These are phyloP conservation scores for Lipomyces starkeyi DNA, from an alignment of 805 yeast genomes.

Conservation along the genomic window DNA sequence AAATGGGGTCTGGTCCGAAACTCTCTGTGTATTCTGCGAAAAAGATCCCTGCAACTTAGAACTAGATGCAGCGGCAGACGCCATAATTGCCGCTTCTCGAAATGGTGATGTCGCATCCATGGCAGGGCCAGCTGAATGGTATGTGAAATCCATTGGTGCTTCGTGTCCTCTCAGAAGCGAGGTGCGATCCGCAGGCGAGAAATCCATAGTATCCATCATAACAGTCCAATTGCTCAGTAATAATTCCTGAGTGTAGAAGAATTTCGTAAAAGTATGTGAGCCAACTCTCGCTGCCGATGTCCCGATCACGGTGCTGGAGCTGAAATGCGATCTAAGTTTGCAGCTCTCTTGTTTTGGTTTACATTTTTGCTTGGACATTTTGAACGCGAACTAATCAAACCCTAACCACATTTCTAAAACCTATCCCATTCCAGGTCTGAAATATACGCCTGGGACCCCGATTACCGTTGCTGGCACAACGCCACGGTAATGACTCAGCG, in stretches of 20 bases:
- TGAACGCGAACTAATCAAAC: too few species aligned
- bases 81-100: not conserved
- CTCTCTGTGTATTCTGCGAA: slow-evolving; percentile 8
- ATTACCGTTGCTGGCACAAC: too few species aligned
- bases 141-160: slow-evolving; percentile 34
- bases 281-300: not conserved
- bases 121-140: slow-evolving; percentile 25
- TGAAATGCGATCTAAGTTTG: too few species aligned
- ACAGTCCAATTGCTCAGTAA: not conserved
- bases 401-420: too few species aligned
- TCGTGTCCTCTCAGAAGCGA: slow-evolving; percentile 24
- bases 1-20: slow-evolving; percentile 9
- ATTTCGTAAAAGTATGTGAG: not conserved
- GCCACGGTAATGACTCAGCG: too few species aligned
- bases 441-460: too few species aligned
- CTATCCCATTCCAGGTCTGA: too few species aligned
- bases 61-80: slow-evolving; percentile 19
- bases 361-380: too few species aligned
- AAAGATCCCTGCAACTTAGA: slow-evolving; percentile 6
- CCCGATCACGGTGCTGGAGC: too few species aligned
- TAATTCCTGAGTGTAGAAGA: not conserved
- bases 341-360: too few species aligned
- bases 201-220: slow-evolving; percentile 24
- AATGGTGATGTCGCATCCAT: slow-evolving; percentile 24
- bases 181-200: slow-evolving; percentile 11